Base-by-base conservation (phyloP, 2,329 filamentous ascomycete genomes). In the Aspergillus tamarii region DNA sequence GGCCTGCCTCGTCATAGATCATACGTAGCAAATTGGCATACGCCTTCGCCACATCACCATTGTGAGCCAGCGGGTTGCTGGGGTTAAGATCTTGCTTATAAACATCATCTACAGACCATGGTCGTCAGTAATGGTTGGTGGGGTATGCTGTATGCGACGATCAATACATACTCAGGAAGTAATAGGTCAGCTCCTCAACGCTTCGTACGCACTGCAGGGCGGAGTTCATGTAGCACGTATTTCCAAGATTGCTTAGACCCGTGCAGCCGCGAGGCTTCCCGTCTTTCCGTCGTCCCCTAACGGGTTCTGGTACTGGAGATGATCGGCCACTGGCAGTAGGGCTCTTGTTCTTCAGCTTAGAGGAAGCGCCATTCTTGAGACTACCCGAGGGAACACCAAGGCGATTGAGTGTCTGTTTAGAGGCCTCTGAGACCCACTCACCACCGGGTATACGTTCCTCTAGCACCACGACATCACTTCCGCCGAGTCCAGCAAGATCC, bases 161-260 rank as follows among this genome's bases (percentile, higher is more conserved):
- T 54, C 2, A 52, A 34, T 14, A 73, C 69, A 56, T 64, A 79
- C 83, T 78, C 75, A 97, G 79, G 78, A 99, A 98, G 78, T 97
- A 99, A 72, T 93, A 89, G 6, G 93, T 94, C 67, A 99, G 82
- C 78, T 99, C 95, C 74, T 97, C 92, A 0, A 97, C 93, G 70
- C 92, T 96, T 57, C 94, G 89, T 58, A 99, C 88, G 76, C 95
- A 99, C 76, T 99, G 95, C 60, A 98, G 83, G 11, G 95, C 95
- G 26, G 94, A 97, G 78, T 98, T 98, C 94, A 98, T 97, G 81
- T 99, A 99, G 80, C 95, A 99, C 0, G 95, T 98, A 73, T 99
- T 99, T 56, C 95, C 95, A 16, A 99, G 82, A 73, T 99, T 99
- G 67, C 87, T 88, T 59, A 99, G 82, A 39, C 95, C 95, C 48